Base-by-base conservation (phyloP, 2,329 filamentous ascomycete genomes). In the Fusarium lateritium region DNA sequence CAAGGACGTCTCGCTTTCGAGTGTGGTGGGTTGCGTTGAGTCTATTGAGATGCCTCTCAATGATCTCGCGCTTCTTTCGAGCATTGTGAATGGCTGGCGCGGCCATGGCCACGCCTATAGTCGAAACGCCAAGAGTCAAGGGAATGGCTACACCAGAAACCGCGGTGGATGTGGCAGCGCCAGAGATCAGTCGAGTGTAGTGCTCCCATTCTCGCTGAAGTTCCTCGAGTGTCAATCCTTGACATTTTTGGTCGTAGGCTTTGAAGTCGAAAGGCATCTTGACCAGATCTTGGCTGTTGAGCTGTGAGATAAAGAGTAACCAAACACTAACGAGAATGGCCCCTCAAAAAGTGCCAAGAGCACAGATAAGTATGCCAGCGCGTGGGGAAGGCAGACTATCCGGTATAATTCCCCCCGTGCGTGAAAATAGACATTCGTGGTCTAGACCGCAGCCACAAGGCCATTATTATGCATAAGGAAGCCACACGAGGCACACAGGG, bases 151-250 rank as follows among this genome's bases (percentile, higher is more conserved):
- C 57, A 0, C 80, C 78, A 4, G 78, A 80, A 6, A 81, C 76
- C 0, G 79, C 78, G n/a, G 79, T 81, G 7, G 75, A 79, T 0
- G 80, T 82, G 7, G 81, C 79, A 36, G 79, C 79, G 14, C 79
- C 77, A 0, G 80, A 75, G 9, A 83, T 76, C 5, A 81, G 77
- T 17, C 81, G 78, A 6, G 80, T 81, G 45, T 83, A 82, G 66
- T 82, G 81, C 56, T 82, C 76, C 80, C 81, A 82, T 65, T 81
- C 79, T 19, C 75, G 72, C 44, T 82, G 79, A 14, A 82, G 77
- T 33, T 80, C 76, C 33, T 81, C 78, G 5, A 77, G 70, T 3
- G 75, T 76, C 26, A 82, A 72, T 15, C 65, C 75, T 34, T 74
- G 72, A 71, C 80, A 82, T 60, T 82, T 81, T 13, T 73, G 69